These are phyloP conservation scores for Populus hybrid DNA, from an alignment of 441 rosid species.

Conservation along the genomic window DNA sequence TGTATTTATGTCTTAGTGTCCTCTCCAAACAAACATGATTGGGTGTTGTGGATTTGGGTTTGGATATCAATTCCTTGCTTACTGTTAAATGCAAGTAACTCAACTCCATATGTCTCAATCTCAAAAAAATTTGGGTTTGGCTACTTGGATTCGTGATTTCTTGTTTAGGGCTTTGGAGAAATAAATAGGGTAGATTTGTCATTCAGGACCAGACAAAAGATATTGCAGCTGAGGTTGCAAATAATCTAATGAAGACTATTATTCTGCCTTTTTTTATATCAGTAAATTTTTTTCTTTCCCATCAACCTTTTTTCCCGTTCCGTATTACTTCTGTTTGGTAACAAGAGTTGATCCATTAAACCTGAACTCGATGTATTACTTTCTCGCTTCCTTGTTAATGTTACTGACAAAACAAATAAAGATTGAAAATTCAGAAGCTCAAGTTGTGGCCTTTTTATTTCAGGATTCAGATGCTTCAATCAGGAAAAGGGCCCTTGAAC, in stretches of 20 bases:
- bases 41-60: background rate
- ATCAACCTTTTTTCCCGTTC: background rate
- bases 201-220: background rate
- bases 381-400: slow-evolving; percentile 3
- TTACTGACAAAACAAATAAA: background rate
- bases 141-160: background rate
- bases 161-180: background rate
- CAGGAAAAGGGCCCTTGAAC: slow-evolving; percentile 96
- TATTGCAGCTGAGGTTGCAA: background rate
- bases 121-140: background rate
- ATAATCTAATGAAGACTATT: background rate
- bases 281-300: background rate
- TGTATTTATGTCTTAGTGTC: background rate
- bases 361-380: background rate
- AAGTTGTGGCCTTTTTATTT: slow-evolving; percentile 34
- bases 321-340: background rate
- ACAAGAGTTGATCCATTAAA: background rate
- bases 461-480: slow-evolving; percentile 99
- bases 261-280: background rate
- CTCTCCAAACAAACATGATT: background rate
- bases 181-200: background rate
- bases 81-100: background rate
- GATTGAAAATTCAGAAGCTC: slow-evolving; percentile 12
- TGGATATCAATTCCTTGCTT: background rate
- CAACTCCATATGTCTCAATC: background rate